Evolutionary conservation across 805 yeast genomes (phyloP), one percentile per base, ranked within the genome.

Genomic region (Candida maris): DNA sequence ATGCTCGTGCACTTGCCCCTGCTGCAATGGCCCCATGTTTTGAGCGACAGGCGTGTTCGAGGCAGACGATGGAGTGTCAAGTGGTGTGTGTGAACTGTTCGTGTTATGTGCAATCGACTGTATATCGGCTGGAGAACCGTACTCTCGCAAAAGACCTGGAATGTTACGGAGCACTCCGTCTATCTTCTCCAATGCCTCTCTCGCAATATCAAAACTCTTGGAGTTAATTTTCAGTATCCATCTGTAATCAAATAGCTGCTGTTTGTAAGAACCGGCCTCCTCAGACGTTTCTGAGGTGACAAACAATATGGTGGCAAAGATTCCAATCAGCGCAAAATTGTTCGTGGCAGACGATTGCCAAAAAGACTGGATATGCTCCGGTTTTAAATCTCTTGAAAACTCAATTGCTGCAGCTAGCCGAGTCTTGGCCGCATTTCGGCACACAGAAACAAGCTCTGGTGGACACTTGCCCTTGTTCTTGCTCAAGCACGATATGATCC

Each of bases 291-390:
- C 57, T 1, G 93, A 66, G 0, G 96, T 83, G 12, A 81, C 80
- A 49, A 73, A 85, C 37, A 89, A 62, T 9, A 89, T 65, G 0
- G 94, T 81, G 0, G 96, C 95, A 68, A 89, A 89, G 0, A 91
- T 77, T 2, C 96, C 96, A 26, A 88, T 85, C 24, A 85, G 61
- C 5, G 95, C 78, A 45, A 89, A 77, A 52, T 85, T 86, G 10
- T 83, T 71, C 0, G 93, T 71, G 0, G 95, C 75, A 2, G 88
- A 77, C 2, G 88, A 76, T 60, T 85, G 93, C 96, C 96, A 89
- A 57, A 87, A 88, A 8, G 95, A 77, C 54, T 81, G 89, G 32
- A 86, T 70, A 52, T 87, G 95, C 48, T 87, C 95, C 7, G 83
- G 81, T 48, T 79, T 81, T 56, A 89, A 68, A 41, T 78, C 81